Conservation (phyloP, 768 basidiomycete genomes). For the Leccinum subgranulosum region DNA sequence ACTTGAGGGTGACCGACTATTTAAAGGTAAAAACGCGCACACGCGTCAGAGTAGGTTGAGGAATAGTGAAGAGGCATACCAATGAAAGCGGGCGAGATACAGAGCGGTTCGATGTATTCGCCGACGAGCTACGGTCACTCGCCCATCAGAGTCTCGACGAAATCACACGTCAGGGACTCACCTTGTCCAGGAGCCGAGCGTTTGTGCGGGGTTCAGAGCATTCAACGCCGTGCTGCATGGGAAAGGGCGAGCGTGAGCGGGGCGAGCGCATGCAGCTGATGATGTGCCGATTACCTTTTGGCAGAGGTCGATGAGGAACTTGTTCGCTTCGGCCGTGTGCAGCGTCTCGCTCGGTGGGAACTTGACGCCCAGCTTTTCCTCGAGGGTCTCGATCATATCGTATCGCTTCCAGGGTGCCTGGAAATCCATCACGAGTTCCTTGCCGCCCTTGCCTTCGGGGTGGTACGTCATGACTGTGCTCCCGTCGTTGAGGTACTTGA, state of each 20-base stretch:
- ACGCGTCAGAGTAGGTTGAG: not conserved
- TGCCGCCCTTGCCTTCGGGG: constrained; percentile 89
- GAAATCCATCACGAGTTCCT: constrained; percentile 80
- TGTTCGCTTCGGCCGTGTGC: constrained; percentile 83
- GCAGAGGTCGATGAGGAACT: constrained; percentile 82
- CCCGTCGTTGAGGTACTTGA: constrained; percentile 81
- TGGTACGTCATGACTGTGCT: constrained; percentile 80
- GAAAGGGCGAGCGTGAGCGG: not conserved
- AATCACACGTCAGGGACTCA: constrained; percentile 22
- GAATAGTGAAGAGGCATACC: constrained; percentile 38
- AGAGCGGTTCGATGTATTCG: constrained; percentile 96
- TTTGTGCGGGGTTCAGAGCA: constrained; percentile 96
- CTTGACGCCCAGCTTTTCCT: constrained; percentile 87
- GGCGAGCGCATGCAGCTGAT: not conserved
- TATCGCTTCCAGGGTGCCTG: constrained; percentile 95
- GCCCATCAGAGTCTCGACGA: not conserved
- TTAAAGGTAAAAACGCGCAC: not conserved
- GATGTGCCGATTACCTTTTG: constrained; percentile 55
- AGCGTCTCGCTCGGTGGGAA: constrained; percentile 93
- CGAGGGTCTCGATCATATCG: constrained; percentile 96
- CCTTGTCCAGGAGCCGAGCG: constrained; percentile 93
- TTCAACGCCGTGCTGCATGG: constrained; percentile 82
- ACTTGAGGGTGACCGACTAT: constrained; percentile 97
- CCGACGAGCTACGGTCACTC: constrained; percentile 73
- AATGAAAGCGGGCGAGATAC: constrained; percentile 95